Percentiles rank a stretch among this genome's conserved stretches.
phyloP scores from a whole-genome alignment of 345 rosid species.

The Salix brachista region DNA sequence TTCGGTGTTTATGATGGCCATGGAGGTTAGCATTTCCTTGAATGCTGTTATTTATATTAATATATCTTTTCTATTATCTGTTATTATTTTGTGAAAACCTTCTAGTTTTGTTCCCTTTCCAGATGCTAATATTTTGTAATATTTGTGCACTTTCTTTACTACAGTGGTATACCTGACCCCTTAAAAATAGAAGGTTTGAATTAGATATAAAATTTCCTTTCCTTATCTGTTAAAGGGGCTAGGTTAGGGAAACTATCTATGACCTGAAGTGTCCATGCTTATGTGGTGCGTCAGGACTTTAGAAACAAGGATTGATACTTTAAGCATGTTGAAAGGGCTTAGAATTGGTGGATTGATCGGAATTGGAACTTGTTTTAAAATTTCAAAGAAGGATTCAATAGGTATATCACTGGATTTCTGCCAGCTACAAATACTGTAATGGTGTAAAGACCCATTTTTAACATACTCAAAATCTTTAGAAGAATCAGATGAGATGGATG shows the following conservation, averaged over 20 bases:
- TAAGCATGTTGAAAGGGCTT: neutral
- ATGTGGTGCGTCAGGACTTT: neutral
- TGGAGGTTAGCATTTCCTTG: slow-evolving; percentile 62
- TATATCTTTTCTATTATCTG: neutral
- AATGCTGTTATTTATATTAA: neutral
- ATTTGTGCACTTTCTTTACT: neutral
- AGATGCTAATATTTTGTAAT: neutral
- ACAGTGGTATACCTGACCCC: neutral
- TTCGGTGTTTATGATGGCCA: slow-evolving; percentile 98
- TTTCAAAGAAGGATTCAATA: neutral
- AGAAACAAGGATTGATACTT: neutral
- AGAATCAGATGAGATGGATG: neutral
- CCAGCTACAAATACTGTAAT: neutral
- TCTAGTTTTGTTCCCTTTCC: neutral
- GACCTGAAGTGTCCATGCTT: neutral
- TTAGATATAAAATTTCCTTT: neutral
- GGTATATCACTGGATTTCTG: neutral
- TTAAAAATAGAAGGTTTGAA: slow-evolving; percentile 1
- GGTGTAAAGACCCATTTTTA: neutral
- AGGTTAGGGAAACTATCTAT: neutral
- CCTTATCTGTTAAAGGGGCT: neutral
- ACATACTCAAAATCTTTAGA: neutral
- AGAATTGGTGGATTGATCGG: neutral
- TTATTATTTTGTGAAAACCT: neutral
- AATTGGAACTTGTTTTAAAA: neutral